These are phyloP conservation scores for Rhizophagus sp. DNA, from an alignment of 192 early-diverging fungal genomes.

Conservation along the genomic window DNA sequence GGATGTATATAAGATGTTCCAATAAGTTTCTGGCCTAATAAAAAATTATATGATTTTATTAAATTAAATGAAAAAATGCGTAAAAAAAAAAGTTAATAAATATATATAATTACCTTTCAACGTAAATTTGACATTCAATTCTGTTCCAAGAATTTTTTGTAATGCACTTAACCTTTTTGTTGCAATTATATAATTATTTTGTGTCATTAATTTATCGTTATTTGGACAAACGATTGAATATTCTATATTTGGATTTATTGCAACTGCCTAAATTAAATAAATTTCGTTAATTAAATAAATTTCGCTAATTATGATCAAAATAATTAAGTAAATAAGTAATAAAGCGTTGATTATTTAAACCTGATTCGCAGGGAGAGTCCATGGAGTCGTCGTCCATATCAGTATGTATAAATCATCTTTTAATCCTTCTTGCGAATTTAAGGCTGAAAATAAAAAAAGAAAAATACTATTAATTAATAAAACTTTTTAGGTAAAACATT, in stretches of 20 bases:
- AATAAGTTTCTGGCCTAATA: constrained; percentile 52
- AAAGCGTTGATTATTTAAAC: background rate
- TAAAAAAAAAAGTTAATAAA: background rate
- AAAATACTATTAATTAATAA: no score
- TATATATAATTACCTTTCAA: constrained; percentile 7
- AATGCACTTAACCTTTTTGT: constrained; percentile 44
- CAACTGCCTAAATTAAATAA: constrained; percentile 49
- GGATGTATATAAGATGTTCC: constrained; percentile 60
- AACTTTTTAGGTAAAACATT: no score
- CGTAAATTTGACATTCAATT: background rate
- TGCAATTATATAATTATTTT: constrained; percentile 43
- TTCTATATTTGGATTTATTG: constrained; percentile 62
- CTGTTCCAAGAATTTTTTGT: constrained; percentile 12
- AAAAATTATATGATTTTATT: constrained; percentile 10
- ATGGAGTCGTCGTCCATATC: constrained; percentile 82
- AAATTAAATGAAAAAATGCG: background rate
- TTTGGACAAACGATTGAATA: constrained; percentile 53
- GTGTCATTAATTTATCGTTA: background rate
- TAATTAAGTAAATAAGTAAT: background rate
- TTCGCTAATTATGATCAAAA: background rate
- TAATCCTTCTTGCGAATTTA: constrained; percentile 24
- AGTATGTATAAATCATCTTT: constrained; percentile 42
- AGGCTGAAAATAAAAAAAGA: constrained; percentile 5
- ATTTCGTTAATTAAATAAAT: background rate
- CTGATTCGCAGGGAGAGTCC: constrained; percentile 78